Evolutionary conservation across 106 monocot genomes (phyloP), one percentile per base, ranked within the genome.

Genomic region (Alisma plantagoaquatica): DNA sequence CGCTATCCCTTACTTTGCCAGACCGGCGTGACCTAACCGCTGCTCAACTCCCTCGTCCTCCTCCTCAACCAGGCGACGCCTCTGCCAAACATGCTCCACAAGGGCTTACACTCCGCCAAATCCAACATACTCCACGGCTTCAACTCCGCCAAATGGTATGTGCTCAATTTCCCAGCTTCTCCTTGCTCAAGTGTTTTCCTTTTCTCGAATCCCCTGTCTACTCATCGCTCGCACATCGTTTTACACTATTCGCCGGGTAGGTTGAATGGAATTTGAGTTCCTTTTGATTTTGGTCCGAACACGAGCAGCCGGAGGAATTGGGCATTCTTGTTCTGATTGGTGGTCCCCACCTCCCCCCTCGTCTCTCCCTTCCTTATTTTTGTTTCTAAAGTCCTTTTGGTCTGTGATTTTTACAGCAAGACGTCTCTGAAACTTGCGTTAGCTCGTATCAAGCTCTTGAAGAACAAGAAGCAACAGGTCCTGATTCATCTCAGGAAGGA

Each of bases 401-500:
- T 56, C 11, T 20, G 26, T 31, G 21, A 1, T 15, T 10, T 23
- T 23, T 31, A 19, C 89, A 98, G 96, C 78, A 98, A 98, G 73
- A 89, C 81, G 5, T 70, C 84, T 45, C 48, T 85, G 69, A 85
- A 62, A 72, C 72, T 98, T 11, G 81, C 79, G 35, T 18, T 72
- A 46, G 51, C 81, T 30, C 80, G 96, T 17, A 82, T 98, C 21
- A 89, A 79, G 76, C 71, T 98, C 8, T 33, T 82, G 73, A 81
- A 68, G 73, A 90, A 98, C 74, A 78, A 72, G 73, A 78, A 63
- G 31, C 81, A 73, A n/a, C 68, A 41, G 7, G 56, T 58, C 32
- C 51, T 85, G 47, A 71, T 49, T 58, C 67, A 77, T 56, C 55
- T 90, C 71, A 81, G 68, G 59, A 57, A 76, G 60, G 96, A 98